Evolutionary conservation across 306 rosid genomes (phyloP).

Genomic region (Fragaria ananassa): DNA sequence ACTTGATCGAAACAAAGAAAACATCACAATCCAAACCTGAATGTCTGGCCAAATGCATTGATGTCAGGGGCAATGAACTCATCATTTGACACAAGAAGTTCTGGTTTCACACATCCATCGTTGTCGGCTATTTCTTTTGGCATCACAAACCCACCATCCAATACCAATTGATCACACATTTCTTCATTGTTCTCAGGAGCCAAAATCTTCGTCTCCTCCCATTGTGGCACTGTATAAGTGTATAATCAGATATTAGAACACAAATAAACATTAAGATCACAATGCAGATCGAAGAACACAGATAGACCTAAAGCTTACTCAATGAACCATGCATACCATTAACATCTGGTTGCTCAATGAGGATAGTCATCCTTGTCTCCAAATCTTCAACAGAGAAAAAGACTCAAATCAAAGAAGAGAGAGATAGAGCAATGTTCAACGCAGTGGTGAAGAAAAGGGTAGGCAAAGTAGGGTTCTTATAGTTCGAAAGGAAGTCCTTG

Average conservation of each 20-base stretch:
- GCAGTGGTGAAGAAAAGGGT: background rate
- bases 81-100: slow-evolving; percentile 12
- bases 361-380: slow-evolving; percentile 47
- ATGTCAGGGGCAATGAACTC: slow-evolving; percentile 51
- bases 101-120: slow-evolving; percentile 24
- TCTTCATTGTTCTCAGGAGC: slow-evolving; percentile 29
- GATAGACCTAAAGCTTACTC: background rate
- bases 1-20: background rate
- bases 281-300: background rate
- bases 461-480: slow-evolving; percentile 29
- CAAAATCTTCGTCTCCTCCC: slow-evolving; percentile 26
- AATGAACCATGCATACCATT: slow-evolving; percentile 33
- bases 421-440: background rate
- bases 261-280: background rate
- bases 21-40: slow-evolving; percentile 41
- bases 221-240: slow-evolving; percentile 32
- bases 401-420: background rate
- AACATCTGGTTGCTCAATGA: slow-evolving; percentile 39
- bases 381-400: background rate
- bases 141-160: slow-evolving; percentile 55
- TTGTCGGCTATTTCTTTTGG: slow-evolving; percentile 28
- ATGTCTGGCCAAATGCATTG: slow-evolving; percentile 66
- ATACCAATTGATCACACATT: slow-evolving; percentile 34
- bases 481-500: slow-evolving; percentile 32
- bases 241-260: background rate